These are phyloP conservation scores for Penicillium sp. DNA, from an alignment of 2,329 filamentous ascomycete species.

Conservation along the genomic window DNA sequence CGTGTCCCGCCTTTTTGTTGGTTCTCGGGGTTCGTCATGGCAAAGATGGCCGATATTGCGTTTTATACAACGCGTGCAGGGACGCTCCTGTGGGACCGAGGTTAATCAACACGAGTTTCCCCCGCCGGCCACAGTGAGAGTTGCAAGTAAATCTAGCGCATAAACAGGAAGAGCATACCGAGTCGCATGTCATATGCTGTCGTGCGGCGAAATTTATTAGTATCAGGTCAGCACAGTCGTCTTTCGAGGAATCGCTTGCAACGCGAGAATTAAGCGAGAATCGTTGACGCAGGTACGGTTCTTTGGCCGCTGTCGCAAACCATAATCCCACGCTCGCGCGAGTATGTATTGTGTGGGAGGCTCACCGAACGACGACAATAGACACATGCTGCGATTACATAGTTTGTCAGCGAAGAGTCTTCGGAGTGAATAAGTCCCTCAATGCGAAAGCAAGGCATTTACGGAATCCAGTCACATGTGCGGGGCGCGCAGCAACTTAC, in stretches of 20 bases:
- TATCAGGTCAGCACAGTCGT: slow-evolving; percentile 43
- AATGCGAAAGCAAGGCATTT: slow-evolving; percentile 7
- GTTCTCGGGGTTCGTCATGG: slow-evolving; percentile 92
- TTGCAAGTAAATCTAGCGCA: slow-evolving; percentile 56
- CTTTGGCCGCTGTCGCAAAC: slow-evolving; percentile 4
- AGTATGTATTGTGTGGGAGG: slow-evolving; percentile 23
- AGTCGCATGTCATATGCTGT: slow-evolving; percentile 89
- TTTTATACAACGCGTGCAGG: slow-evolving; percentile 96
- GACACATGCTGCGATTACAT: slow-evolving; percentile 63
- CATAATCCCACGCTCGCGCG: slow-evolving; percentile 16
- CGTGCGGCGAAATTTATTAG: slow-evolving; percentile 34
- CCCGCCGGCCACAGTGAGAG: slow-evolving; percentile 22
- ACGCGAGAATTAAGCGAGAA: neutral
- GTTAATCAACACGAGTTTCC: slow-evolving; percentile 15
- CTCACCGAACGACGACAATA: slow-evolving; percentile 88
- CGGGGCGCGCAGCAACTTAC: slow-evolving; percentile 48
- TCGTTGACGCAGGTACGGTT: neutral
- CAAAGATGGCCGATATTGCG: slow-evolving; percentile 97
- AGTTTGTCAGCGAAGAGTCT: slow-evolving; percentile 19
- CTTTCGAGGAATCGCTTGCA: slow-evolving; percentile 6
- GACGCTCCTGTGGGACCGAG: slow-evolving; percentile 64
- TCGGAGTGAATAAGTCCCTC: too few species aligned
- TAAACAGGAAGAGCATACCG: slow-evolving; percentile 53
- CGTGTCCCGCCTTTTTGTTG: slow-evolving; percentile 66
- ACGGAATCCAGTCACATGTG: slow-evolving; percentile 22